phyloP scores from a whole-genome alignment of 306 rosid genomes.

The Begonia fuchsioides region DNA sequence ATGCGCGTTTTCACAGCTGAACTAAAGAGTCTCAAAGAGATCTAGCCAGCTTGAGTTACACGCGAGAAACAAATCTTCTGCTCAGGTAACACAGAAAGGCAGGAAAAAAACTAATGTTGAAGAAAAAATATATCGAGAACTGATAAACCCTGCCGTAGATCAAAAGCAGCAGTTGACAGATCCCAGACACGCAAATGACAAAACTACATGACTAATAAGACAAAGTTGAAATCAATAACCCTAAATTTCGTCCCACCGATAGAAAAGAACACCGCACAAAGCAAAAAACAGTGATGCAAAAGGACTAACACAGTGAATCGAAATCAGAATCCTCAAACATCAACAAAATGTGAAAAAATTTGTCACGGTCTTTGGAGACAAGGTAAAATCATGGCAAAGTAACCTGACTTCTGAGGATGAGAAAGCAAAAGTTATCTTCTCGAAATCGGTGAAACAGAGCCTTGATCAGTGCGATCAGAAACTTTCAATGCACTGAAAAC shows the following conservation, averaged over 20 bases:
- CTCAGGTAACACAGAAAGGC: not conserved
- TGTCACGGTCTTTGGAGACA: not conserved
- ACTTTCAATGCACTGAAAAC: conserved; percentile 25
- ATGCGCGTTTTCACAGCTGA: conserved; percentile 2
- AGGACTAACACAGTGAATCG: not conserved
- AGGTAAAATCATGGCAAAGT: not conserved
- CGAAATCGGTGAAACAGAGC: conserved; percentile 22
- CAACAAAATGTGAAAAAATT: conserved; percentile 9
- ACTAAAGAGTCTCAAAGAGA: conserved; percentile 1
- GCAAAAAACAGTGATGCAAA: not conserved
- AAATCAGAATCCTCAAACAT: conserved; percentile 8
- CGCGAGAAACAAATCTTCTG: conserved; percentile 9
- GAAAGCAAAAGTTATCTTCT: conserved; percentile 21
- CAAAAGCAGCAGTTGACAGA: conserved; percentile 6
- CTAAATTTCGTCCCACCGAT: not conserved
- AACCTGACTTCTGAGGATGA: conserved; percentile 9
- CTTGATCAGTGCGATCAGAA: conserved; percentile 13
- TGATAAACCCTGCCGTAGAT: conserved; percentile 10
- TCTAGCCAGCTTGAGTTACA: conserved; percentile 4
- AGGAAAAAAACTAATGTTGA: not conserved
- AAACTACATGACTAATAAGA: conserved; percentile 10
- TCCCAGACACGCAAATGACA: conserved; percentile 22
- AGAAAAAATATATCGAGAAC: conserved; percentile 1
- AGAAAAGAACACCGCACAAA: not conserved
- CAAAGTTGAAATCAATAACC: conserved; percentile 9